These are phyloP conservation scores for Corynascus novoguineensis DNA, from an alignment of 495 filamentous ascomycete genomes.

Conservation along the genomic window DNA sequence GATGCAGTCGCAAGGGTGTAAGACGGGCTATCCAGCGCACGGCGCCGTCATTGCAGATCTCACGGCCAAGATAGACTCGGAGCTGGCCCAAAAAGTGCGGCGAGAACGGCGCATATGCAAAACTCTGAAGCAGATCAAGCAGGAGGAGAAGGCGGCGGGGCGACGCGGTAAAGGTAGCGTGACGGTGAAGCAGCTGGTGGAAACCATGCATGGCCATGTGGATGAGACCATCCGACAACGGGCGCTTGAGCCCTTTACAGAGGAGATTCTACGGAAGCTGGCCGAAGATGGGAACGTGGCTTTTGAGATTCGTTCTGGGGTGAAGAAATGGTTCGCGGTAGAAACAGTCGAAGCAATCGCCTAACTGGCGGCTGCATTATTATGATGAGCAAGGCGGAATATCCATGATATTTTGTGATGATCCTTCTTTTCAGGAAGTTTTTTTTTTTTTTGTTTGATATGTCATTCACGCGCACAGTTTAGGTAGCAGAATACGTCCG, in stretches of 20 bases:
- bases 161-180: not conserved
- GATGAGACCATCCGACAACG: not conserved
- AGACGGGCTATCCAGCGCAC: conserved; percentile 72
- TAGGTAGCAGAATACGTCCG: too few species aligned
- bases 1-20: conserved; percentile 54
- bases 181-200: not conserved
- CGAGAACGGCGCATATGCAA: not conserved
- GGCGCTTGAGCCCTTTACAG: not conserved
- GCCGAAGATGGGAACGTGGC: not conserved
- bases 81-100: not conserved
- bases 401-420: too few species aligned
- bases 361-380: too few species aligned
- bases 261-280: not conserved
- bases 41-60: conserved; percentile 55
- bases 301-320: not conserved
- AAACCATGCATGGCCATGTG: not conserved
- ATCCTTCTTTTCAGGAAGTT: too few species aligned
- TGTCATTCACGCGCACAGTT: too few species aligned
- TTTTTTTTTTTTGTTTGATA: too few species aligned
- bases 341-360: too few species aligned
- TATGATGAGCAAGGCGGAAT: too few species aligned
- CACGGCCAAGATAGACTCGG: not conserved
- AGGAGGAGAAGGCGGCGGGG: not conserved
- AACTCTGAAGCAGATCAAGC: not conserved
- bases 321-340: not conserved